Conservation (phyloP, 495 filamentous ascomycete species). For the Talaromyces stipitatus region DNA sequence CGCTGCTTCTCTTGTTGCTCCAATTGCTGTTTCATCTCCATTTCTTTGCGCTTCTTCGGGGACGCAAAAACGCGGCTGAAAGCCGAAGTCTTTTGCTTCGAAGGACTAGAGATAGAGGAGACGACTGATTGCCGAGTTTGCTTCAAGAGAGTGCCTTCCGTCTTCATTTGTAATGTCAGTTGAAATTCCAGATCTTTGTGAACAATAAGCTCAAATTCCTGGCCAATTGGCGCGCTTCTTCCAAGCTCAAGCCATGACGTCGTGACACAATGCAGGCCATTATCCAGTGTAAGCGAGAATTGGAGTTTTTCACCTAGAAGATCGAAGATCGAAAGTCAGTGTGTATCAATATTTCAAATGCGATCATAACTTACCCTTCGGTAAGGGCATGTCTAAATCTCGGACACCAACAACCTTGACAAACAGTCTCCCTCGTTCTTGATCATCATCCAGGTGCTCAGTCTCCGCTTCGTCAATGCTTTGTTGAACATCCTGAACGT, state of each 20-base stretch:
- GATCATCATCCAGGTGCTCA: conserved; percentile 61
- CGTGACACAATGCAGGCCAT: conserved; percentile 94
- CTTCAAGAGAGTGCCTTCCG: conserved; percentile 60
- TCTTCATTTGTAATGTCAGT: conserved; percentile 89
- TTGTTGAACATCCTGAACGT: conserved; percentile 52
- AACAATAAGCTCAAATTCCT: conserved; percentile 96
- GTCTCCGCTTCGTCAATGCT: conserved; percentile 56
- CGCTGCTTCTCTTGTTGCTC: conserved; percentile 66
- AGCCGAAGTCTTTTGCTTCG: conserved; percentile 70
- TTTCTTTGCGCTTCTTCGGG: conserved; percentile 89
- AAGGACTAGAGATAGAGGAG: conserved; percentile 34
- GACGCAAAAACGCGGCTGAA: conserved; percentile 91
- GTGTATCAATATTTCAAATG: conserved; percentile 21
- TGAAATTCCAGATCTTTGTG: conserved; percentile 96
- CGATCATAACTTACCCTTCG: conserved; percentile 58
- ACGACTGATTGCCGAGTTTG: conserved; percentile 39
- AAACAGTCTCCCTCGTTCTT: conserved; percentile 87
- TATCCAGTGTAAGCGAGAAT: conserved; percentile 93
- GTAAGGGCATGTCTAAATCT: conserved; percentile 84
- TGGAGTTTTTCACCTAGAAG: conserved; percentile 71
- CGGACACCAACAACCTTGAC: conserved; percentile 97
- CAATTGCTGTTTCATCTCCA: conserved; percentile 72
- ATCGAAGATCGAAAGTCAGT: background rate
- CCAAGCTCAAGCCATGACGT: conserved; percentile 93
- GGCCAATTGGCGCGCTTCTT: conserved; percentile 87